Evolutionary conservation across 1,284 basidiomycete species (phyloP), one percentile per base, ranked within the genome.

Genomic region (Porogramme epimiltina): DNA sequence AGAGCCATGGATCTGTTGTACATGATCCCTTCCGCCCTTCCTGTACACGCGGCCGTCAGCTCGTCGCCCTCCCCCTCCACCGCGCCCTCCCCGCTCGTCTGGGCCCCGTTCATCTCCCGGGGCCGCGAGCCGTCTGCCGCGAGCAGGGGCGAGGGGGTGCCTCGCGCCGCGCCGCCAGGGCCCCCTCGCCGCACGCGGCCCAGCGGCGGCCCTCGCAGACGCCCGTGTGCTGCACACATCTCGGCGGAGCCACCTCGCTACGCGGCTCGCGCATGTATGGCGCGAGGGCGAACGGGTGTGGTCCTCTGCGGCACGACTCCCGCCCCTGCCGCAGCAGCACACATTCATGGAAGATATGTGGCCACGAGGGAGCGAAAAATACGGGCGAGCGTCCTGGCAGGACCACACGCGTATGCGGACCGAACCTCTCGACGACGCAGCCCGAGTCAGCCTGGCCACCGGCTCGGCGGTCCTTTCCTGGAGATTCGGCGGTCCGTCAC

Each of bases 1-100:
- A 55, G 56, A 55, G 63, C 55, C 53, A 49, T 56, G 56, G 39
- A 61, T 56, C 54, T 56, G 56, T 58, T 55, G 54, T 49, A 53
- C 54, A 51, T 59, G 57, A 56, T 59, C 51, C 42, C 20, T 40
- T 49, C 45, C 46, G 34, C 24, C 47, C 58, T 31, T 51, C 34
- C 52, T 39, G 49, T 49, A 51, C 58, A 56, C 52, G 54, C 51
- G 46, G 47, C 45, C 42, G 49, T 49, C 48, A 48, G 38, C 54
- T 44, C 55, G 57, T 44, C 49, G 52, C 39, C 38, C 36, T 41
- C 28, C 31, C 50, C 33, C 24, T 5, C 24, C 36, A 28, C 28
- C 36, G 22, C 45, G 26, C 9, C 24, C 36, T 26, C 28, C 36
- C 28, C 45, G 26, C 20, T 37, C 34, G 34, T 22, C 4, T 2